Percentiles rank a stretch among this genome's conserved stretches.
Evolutionary conservation across 1,139 yeast species (phyloP).

Genomic region (Blastobotrys raffinosifermentans): DNA sequence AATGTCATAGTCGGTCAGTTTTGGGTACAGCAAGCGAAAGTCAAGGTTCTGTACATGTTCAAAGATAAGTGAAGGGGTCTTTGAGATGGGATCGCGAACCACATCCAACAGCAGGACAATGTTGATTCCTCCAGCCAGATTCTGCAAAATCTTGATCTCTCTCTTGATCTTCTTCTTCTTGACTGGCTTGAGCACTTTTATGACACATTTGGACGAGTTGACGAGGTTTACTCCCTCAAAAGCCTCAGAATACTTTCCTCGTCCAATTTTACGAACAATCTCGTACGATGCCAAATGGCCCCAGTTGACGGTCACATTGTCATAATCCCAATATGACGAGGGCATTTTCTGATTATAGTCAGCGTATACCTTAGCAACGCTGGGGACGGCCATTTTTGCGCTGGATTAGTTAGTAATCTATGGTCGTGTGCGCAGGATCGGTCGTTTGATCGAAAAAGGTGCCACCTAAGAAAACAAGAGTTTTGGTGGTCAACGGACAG

Average conservation of each 20-base stretch:
- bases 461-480: no score
- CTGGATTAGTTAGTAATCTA: background rate
- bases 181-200: slow-evolving; percentile 94
- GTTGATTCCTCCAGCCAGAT: slow-evolving; percentile 82
- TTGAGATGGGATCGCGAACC: slow-evolving; percentile 83
- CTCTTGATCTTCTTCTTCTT: slow-evolving; percentile 94
- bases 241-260: slow-evolving; percentile 97
- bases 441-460: no score
- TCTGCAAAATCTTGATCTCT: slow-evolving; percentile 88
- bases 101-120: slow-evolving; percentile 76
- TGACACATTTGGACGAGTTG: slow-evolving; percentile 48
- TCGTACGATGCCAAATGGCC: slow-evolving; percentile 77
- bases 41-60: slow-evolving; percentile 89
- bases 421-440: background rate
- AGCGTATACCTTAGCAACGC: slow-evolving; percentile 83
- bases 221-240: slow-evolving; percentile 67
- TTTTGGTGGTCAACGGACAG: no score
- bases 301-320: slow-evolving; percentile 48
- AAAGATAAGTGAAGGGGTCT: slow-evolving; percentile 89
- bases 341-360: slow-evolving; percentile 79
- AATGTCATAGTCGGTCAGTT: slow-evolving; percentile 75
- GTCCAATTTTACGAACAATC: slow-evolving; percentile 84
- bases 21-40: slow-evolving; percentile 87
- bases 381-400: slow-evolving; percentile 28
- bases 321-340: slow-evolving; percentile 88